These are phyloP conservation scores for Quercus variabilis DNA, from an alignment of 306 rosid genomes.

Conservation along the genomic window DNA sequence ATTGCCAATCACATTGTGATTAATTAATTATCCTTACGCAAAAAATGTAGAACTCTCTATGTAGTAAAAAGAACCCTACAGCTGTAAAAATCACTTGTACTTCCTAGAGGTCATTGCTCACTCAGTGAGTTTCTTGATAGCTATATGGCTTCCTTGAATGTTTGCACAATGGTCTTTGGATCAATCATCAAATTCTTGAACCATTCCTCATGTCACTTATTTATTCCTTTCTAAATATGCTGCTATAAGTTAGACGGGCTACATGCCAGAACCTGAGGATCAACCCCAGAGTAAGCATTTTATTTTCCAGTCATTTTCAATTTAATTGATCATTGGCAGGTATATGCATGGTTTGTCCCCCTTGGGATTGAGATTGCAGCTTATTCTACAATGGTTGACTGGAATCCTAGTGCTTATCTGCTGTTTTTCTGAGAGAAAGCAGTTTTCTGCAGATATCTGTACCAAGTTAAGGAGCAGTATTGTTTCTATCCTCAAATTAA, in stretches of 20 bases:
- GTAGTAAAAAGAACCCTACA: background rate
- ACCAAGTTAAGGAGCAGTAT: slow-evolving; percentile 82
- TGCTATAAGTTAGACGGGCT: slow-evolving; percentile 18
- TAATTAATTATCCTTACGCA: background rate
- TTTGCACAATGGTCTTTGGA: background rate
- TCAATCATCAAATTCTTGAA: background rate
- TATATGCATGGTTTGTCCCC: slow-evolving; percentile 70
- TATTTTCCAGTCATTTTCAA: slow-evolving; percentile 67
- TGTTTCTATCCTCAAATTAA: slow-evolving; percentile 1
- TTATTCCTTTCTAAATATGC: slow-evolving; percentile 10
- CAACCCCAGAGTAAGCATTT: slow-evolving; percentile 42
- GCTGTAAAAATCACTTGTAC: background rate
- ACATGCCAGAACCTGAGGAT: background rate
- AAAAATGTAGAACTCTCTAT: background rate
- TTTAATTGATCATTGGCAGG: slow-evolving; percentile 81
- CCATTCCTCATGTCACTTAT: background rate
- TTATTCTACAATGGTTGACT: slow-evolving; percentile 94
- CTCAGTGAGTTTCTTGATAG: background rate
- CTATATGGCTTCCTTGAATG: background rate
- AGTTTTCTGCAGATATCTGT: slow-evolving; percentile 60
- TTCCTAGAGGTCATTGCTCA: background rate
- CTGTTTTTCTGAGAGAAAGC: slow-evolving; percentile 82
- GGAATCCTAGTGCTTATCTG: slow-evolving; percentile 86
- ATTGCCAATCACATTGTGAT: background rate
- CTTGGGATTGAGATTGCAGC: slow-evolving; percentile 99